Evolutionary conservation across 495 filamentous ascomycete genomes (phyloP), one percentile per base, ranked within the genome.

Genomic region (Trichoderma reesei): DNA sequence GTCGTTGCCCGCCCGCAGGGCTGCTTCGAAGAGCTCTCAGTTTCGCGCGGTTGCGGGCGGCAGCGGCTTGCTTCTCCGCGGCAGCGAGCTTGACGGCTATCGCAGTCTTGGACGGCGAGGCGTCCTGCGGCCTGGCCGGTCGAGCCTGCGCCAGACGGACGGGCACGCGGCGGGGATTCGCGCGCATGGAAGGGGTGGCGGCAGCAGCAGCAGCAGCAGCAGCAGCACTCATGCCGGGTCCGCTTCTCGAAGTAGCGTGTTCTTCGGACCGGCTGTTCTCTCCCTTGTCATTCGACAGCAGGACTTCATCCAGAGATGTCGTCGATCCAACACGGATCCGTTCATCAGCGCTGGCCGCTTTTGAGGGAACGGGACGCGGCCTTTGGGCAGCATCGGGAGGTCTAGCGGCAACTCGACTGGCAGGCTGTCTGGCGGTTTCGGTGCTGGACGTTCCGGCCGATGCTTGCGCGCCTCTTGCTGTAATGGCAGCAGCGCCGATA

Each of bases 71-170:
- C 59, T 81, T 74, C 61, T 83, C 82, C 3, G 80, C 79, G 8
- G 82, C 82, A 3, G 79, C 82, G 0, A 83, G 75, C 65, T 83
- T 84, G 14, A 80, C 82, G 1, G 79, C 76, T 61, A 84, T 84
- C 39, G 76, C 77, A 20, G 79, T 77, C 75, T 56, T 56, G 7
- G 51, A 83, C 81, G 38, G 72, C 79, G 1, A 84, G 65, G 0
- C 80, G 80, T 20, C 39, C 81, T 75, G 34, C 67, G 51, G 51
- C 51, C 31, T 20, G 9, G 51, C 51, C 34, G 51, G 20, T 26
- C 26, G 51, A 5, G 51, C 6, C 3, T 11, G 51, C 13, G 51
- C 14, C 9, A 56, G 26, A 33, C 51, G 51, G 26, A 56, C 51
- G 3, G 51, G 51, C 26, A 56, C 34, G 7, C 51, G 51, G 10